phyloP scores from a whole-genome alignment of 2,329 filamentous ascomycete species.

The Hypoxylon sp. region DNA sequence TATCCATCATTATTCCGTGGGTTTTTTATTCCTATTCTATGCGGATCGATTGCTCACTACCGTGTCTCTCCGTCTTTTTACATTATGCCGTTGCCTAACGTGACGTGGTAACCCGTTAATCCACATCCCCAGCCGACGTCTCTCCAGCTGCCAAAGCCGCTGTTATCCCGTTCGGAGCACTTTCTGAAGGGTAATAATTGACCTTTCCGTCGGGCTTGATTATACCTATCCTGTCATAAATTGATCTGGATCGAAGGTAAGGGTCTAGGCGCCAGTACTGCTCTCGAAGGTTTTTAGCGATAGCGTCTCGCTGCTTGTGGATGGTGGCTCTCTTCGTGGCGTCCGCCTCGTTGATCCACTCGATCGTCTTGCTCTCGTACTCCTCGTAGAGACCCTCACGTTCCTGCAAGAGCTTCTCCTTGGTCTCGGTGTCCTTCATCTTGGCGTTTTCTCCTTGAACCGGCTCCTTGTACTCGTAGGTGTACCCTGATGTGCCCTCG shows the following conservation, averaged over 20 bases:
- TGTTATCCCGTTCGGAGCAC: conserved; percentile 36
- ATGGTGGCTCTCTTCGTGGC: conserved; percentile 57
- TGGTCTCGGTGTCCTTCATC: conserved; percentile 72
- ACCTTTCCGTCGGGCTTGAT: conserved; percentile 73
- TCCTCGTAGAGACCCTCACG: conserved; percentile 72
- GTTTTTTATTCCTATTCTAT: conserved; percentile 27
- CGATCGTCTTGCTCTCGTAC: conserved; percentile 77
- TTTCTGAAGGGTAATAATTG: conserved; percentile 68
- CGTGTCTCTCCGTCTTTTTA: not conserved
- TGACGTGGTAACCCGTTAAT: conserved; percentile 44
- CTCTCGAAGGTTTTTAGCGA: conserved; percentile 70
- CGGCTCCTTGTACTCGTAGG: conserved; percentile 84
- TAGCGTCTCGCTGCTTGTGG: conserved; percentile 64
- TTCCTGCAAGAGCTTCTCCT: conserved; percentile 69
- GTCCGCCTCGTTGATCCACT: conserved; percentile 72
- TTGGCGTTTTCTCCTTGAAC: conserved; percentile 75
- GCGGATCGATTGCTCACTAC: conserved; percentile 13
- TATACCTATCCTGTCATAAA: conserved; percentile 84
- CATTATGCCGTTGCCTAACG: conserved; percentile 2
- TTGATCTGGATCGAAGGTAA: conserved; percentile 80
- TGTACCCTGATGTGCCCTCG: conserved; percentile 85
- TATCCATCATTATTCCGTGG: too few species aligned
- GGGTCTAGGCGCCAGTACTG: conserved; percentile 94
- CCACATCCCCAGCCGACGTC: conserved; percentile 57
- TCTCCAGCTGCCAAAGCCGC: conserved; percentile 41